Conservation (phyloP, 352 stramenopile genomes). For the Phytophthora ramorum region DNA sequence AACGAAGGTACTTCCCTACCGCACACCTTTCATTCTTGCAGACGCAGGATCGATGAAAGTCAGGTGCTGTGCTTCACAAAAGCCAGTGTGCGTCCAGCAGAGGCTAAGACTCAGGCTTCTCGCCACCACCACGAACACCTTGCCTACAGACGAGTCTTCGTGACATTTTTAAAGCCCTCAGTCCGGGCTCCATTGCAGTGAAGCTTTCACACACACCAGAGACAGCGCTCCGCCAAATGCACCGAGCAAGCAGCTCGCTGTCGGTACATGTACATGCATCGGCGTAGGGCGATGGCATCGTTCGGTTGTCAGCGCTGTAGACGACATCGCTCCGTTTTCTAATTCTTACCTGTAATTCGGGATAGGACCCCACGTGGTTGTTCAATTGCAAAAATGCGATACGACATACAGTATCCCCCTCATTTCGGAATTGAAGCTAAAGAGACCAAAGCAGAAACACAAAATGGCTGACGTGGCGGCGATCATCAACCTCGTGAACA, state of each 20-base stretch:
- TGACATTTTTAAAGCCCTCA: too few species aligned
- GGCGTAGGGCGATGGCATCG: background rate
- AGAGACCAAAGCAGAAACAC: background rate
- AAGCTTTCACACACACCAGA: too few species aligned
- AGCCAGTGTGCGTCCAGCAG: background rate
- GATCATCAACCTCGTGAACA: constrained; percentile 89
- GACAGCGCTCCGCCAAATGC: too few species aligned
- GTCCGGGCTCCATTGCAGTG: too few species aligned
- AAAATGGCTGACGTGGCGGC: constrained; percentile 75
- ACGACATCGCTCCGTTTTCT: constrained; percentile 4
- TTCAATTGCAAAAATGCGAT: constrained; percentile 1
- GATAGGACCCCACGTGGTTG: background rate
- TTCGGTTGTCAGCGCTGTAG: constrained; percentile 13
- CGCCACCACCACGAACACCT: too few species aligned
- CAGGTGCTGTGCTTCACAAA: background rate
- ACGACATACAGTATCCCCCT: constrained; percentile 1
- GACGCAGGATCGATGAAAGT: background rate
- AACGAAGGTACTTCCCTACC: background rate
- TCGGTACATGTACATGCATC: too few species aligned
- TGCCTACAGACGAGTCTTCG: too few species aligned
- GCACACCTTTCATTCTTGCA: background rate
- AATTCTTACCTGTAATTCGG: background rate
- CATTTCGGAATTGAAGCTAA: constrained; percentile 38
- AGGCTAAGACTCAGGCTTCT: background rate
- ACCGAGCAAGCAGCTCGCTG: too few species aligned